Evolutionary conservation across 2,329 filamentous ascomycete species (phyloP), one percentile per base, ranked within the genome.

Genomic region (Epichloe sylvatica): DNA sequence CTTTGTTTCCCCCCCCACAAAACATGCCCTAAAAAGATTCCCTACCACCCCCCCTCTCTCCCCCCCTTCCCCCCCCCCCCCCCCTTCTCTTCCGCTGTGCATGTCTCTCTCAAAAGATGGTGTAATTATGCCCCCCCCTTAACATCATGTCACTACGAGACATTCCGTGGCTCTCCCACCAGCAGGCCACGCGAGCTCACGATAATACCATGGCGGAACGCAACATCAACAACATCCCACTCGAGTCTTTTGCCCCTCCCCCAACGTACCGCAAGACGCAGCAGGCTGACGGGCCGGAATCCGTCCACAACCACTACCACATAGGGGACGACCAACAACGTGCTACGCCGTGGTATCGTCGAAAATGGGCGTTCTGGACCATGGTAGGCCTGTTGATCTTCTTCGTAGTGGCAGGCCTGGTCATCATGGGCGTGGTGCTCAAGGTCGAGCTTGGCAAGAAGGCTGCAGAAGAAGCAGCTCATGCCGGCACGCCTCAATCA

Each of bases 271-370:
- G 37, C 21, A 50, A 45, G 23, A 35, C 13, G 13, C 13, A 21
- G 42, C 45, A 40, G 37, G 40, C 33, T 30, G 36, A 50, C 15
- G 36, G 34, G 5, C 43, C 33, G 13, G 53, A 50, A 5, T 34
- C 49, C 3, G 33, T 54, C n/a, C 52, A 55, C 34, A 56, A 56
- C 50, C 52, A 56, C 34, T 56, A 56, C 36, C 52, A 56, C 7
- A 47, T 51, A 15, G 45, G 44, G 4, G 19, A 47, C 17, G 19
- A 47, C 17, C 39, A 51, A 38, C 19, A 23, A 30, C 5, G 35
- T 30, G 15, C 43, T 6, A 15, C 30, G 4, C 55, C 49, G 1
- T 56, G 53, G 55, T 56, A 55, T 46, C 54, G 54, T 12, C 52
- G 51, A 11, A 53, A 50, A 45, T 42, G 37, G 23, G 48, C 38